A percentile compares a stretch with the other conserved stretches of the same genome.
phyloP scores from a whole-genome alignment of 2,329 filamentous ascomycete genomes.

The Calonectria crousiana region DNA sequence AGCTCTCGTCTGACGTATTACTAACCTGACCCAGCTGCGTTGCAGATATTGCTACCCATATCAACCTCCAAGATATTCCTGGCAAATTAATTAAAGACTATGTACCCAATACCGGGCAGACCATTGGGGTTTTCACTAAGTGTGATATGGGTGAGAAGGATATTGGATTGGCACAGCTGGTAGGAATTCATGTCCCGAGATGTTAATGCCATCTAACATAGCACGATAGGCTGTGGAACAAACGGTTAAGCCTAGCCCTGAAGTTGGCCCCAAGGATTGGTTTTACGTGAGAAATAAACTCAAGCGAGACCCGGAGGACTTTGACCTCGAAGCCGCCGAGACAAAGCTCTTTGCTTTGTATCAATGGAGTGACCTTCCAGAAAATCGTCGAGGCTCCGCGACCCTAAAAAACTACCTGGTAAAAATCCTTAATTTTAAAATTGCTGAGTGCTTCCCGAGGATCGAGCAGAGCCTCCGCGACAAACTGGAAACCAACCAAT shows the following conservation, averaged over 20 bases:
- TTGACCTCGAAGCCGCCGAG: conserved; percentile 46
- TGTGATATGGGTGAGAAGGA: conserved; percentile 46
- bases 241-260: background rate
- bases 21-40: conserved; percentile 46
- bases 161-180: conserved; percentile 13
- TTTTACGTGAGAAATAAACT: conserved; percentile 53
- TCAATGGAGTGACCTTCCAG: conserved; percentile 46
- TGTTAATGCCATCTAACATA: conserved; percentile 8
- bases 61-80: conserved; percentile 48
- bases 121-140: conserved; percentile 55
- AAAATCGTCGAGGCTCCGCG: conserved; percentile 42
- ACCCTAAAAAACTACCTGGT: conserved; percentile 47
- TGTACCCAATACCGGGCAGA: conserved; percentile 41
- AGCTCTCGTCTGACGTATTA: background rate
- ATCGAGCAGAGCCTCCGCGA: conserved; percentile 38
- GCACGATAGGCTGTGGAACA: conserved; percentile 24
- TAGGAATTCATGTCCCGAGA: background rate
- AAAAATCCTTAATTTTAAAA: conserved; percentile 49
- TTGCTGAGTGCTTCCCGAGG: conserved; percentile 48
- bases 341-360: conserved; percentile 40
- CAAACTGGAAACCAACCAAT: conserved; percentile 33
- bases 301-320: conserved; percentile 32
- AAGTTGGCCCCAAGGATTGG: conserved; percentile 43
- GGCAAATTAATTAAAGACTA: conserved; percentile 39
- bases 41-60: conserved; percentile 46